These are phyloP conservation scores for Ophiostoma sp. DNA, from an alignment of 2,329 filamentous ascomycete species.

Conservation along the genomic window DNA sequence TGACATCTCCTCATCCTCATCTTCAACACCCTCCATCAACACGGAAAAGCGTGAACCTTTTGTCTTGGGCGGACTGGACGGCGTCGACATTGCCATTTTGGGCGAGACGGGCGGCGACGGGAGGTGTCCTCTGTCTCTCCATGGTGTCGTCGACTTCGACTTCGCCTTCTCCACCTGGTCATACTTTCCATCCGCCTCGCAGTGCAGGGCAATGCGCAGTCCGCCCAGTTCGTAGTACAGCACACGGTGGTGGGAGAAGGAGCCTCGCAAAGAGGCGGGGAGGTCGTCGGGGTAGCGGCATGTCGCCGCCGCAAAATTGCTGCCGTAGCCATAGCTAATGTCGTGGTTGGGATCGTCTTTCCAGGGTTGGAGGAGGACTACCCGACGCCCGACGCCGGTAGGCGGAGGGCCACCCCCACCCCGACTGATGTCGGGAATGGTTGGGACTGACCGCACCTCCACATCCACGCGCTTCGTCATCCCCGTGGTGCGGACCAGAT, in stretches of 20 bases:
- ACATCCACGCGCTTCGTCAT: constrained; percentile 29
- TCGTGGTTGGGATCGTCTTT: constrained; percentile 28
- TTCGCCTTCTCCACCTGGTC: not conserved
- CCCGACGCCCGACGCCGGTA: not conserved
- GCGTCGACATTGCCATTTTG: not conserved
- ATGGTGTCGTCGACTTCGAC: too few relatives aligned
- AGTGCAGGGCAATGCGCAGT: constrained; percentile 30
- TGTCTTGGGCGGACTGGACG: not conserved
- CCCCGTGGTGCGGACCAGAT: constrained; percentile 15
- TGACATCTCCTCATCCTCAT: not conserved
- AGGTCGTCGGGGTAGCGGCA: constrained; percentile 28
- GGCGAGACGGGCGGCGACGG: constrained; percentile 12
- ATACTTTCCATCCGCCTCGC: constrained; percentile 31
- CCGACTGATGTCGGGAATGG: too few relatives aligned
- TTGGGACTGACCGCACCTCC: constrained; percentile 24
- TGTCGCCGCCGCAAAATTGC: constrained; percentile 31
- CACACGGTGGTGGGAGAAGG: constrained; percentile 32
- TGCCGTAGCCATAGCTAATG: constrained; percentile 27
- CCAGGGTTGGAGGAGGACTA: constrained; percentile 32
- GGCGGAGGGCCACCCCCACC: too few relatives aligned
- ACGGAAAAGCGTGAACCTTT: constrained; percentile 11
- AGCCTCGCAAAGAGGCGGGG: constrained; percentile 21
- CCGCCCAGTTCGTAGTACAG: constrained; percentile 30
- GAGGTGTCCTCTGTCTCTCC: not conserved
- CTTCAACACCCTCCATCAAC: not conserved